Evolutionary conservation across 2,329 filamentous ascomycete genomes (phyloP).

Genomic region (Sclerotinia borealis): DNA sequence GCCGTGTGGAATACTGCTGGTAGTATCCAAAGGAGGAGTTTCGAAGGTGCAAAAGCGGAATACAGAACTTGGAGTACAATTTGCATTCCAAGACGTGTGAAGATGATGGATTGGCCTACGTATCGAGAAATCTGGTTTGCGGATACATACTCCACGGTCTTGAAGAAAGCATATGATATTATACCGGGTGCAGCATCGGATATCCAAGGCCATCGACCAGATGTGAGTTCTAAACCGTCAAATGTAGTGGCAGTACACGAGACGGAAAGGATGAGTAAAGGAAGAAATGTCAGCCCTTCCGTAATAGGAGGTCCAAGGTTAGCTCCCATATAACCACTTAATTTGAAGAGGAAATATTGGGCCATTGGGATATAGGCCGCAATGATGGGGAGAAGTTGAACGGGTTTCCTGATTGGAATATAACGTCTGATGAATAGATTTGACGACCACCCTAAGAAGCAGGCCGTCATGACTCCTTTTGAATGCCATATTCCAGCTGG

Average conservation of each 20-base stretch:
- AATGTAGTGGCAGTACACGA: slow-evolving; percentile 59
- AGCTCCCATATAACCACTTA: slow-evolving; percentile 61
- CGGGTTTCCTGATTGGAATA: slow-evolving; percentile 42
- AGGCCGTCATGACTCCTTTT: slow-evolving; percentile 57
- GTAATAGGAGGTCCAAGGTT: slow-evolving; percentile 69
- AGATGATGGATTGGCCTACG: slow-evolving; percentile 56
- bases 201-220: slow-evolving; percentile 49
- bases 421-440: slow-evolving; percentile 50
- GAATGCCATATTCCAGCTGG: slow-evolving; percentile 68
- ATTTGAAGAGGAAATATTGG: slow-evolving; percentile 64
- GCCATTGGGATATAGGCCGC: slow-evolving; percentile 68
- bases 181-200: slow-evolving; percentile 61
- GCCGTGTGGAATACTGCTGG: slow-evolving; percentile 69
- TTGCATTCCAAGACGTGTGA: slow-evolving; percentile 69
- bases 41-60: slow-evolving; percentile 61
- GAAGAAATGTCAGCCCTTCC: slow-evolving; percentile 67
- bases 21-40: slow-evolving; percentile 57
- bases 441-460: slow-evolving; percentile 66
- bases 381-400: slow-evolving; percentile 60
- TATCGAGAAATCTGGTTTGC: slow-evolving; percentile 39
- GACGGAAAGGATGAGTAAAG: slow-evolving; percentile 58
- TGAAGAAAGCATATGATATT: slow-evolving; percentile 60
- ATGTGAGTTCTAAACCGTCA: slow-evolving; percentile 50
- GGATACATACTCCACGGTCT: slow-evolving; percentile 34
- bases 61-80: slow-evolving; percentile 60